phyloP scores from a whole-genome alignment of 257 asterid species.

The Petunia axillaris region DNA sequence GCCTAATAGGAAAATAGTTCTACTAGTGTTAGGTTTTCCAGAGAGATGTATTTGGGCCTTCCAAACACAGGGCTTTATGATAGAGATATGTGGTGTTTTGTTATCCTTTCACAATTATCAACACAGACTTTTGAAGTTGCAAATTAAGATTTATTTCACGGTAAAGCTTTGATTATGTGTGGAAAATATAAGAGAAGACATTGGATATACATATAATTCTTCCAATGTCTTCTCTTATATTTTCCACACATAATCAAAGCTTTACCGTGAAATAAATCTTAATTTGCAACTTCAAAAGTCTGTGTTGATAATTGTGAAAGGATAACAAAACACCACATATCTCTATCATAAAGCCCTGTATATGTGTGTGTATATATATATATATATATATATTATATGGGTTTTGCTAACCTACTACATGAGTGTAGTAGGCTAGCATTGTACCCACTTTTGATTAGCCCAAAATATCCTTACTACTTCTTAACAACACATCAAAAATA shows the following conservation, averaged over 20 bases:
- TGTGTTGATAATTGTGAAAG: neutral
- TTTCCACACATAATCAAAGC: neutral
- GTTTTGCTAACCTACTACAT: no score
- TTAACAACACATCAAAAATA: no score
- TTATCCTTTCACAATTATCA: neutral
- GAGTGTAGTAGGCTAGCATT: no score
- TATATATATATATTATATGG: no score
- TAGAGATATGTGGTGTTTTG: neutral
- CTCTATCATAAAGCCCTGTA: slow-evolving; percentile 13
- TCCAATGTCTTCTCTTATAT: neutral
- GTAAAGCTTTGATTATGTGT: neutral
- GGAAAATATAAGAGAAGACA: neutral
- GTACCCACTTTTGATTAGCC: no score
- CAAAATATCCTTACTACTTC: no score
- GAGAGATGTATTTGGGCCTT: neutral
- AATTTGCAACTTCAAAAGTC: neutral
- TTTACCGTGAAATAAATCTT: neutral
- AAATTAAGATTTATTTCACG: neutral
- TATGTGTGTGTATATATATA: no score
- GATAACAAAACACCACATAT: neutral
- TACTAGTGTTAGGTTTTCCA: neutral
- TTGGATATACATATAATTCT: neutral
- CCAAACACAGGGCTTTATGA: slow-evolving; percentile 9
- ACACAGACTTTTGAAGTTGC: neutral
- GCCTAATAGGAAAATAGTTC: slow-evolving; percentile 8